Base-by-base conservation (phyloP, 2,329 filamentous ascomycete genomes). In the Westerdykella sp. region DNA sequence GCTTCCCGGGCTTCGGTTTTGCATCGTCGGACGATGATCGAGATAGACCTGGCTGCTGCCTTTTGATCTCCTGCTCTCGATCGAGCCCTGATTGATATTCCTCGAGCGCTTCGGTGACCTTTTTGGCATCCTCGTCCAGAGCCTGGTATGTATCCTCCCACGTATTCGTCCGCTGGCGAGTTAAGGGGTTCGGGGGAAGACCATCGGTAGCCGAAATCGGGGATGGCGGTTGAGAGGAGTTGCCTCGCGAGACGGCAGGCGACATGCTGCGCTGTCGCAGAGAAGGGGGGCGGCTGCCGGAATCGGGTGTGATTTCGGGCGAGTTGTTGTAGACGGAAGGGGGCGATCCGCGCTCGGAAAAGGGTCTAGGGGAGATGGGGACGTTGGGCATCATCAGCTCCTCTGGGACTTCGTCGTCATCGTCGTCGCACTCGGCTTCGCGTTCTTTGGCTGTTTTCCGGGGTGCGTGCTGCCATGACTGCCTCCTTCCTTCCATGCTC, bases 321-420 rank as follows among this genome's bases (percentile, higher is more conserved):
- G 57, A 58, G 48, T 57, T 63, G 16, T 57, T 54, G 34, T 52
- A 56, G 3, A 50, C 45, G 32, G 60, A 65, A 1, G 57, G 56
- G 32, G 65, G 67, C n/a, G 61, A 59, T n/a, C 65, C 65, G 34
- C 65, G 60, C 43, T 69, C 66, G 39, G 59, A 58, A 2, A 56
- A 56, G 31, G 65, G 64, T 18, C 69, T 66, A 15, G 87, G 87
- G 0, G 86, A 90, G 37, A 93, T 80, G 5, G 87, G 87, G 2
- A 93, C 83, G 51, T 93, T 93, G 68, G 87, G 85, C 37, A 93
- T 77, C 41, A 89, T 76, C 18, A 86, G 77, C 42, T 87, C 85
- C 21, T 90, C 85, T 0, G 87, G 87, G 23, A 93, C 83, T 44
- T 78, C 75, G 48, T 87, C 80, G 57, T 89, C 85, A 42, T 80